These are phyloP conservation scores for Trematosphaeria pertusa DNA, from an alignment of 2,329 filamentous ascomycete species.

Conservation along the genomic window DNA sequence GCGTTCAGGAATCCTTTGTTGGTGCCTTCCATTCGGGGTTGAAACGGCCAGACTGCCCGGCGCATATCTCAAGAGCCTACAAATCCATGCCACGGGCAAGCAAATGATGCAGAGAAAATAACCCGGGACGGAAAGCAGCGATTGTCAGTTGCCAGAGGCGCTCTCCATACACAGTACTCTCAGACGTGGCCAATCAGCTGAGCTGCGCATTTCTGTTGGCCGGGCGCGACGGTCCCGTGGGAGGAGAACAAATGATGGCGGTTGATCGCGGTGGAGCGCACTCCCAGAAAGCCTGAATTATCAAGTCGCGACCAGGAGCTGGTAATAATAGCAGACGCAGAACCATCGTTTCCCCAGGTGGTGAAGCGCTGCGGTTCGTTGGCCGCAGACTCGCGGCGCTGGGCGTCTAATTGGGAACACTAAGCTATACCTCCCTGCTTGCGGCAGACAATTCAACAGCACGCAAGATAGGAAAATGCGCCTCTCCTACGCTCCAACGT, in stretches of 20 bases:
- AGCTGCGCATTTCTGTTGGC: slow-evolving; percentile 30
- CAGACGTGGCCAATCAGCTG: slow-evolving; percentile 35
- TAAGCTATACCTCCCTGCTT: slow-evolving; percentile 30
- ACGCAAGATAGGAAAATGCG: no score
- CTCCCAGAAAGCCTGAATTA: slow-evolving; percentile 9
- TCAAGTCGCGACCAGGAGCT: slow-evolving; percentile 21
- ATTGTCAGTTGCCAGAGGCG: slow-evolving; percentile 30
- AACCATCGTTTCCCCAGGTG: slow-evolving; percentile 19
- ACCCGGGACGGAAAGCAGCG: no score
- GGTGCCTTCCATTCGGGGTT: slow-evolving; percentile 33
- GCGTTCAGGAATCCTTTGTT: slow-evolving; percentile 26
- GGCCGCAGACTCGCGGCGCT: slow-evolving; percentile 39
- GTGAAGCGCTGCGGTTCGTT: slow-evolving; percentile 42
- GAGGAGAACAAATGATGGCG: not conserved
- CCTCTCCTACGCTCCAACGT: no score
- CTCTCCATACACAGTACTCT: slow-evolving; percentile 26
- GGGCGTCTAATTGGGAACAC: slow-evolving; percentile 43
- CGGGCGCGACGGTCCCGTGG: slow-evolving; percentile 27
- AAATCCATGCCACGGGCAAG: slow-evolving; percentile 36
- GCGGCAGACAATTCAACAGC: no score
- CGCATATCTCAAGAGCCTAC: slow-evolving; percentile 28
- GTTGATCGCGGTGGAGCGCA: slow-evolving; percentile 4
- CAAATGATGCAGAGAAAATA: slow-evolving; percentile 26
- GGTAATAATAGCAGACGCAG: slow-evolving; percentile 25
- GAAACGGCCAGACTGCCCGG: slow-evolving; percentile 38